phyloP scores from a whole-genome alignment of 768 basidiomycete species.

The Mycena crocata region DNA sequence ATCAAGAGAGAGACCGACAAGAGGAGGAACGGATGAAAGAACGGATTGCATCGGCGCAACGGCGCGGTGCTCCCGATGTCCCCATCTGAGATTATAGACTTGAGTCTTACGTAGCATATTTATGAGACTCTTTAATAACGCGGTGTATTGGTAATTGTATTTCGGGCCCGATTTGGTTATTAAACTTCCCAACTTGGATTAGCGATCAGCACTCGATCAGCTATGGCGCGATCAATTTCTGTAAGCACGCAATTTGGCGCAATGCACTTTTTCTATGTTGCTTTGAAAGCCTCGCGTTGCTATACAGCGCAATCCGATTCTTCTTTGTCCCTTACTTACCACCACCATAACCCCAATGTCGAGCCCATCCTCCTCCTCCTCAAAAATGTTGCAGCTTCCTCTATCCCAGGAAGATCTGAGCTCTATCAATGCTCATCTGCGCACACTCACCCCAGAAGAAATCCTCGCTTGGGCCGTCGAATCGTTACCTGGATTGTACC shows the following conservation, averaged over 20 bases:
- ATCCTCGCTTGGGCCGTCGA: conserved; percentile 89
- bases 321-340: not conserved
- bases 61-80: conserved; percentile 25
- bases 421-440: conserved; percentile 80
- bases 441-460: conserved; percentile 78
- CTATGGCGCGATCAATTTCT: no score
- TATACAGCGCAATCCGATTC: conserved; percentile 1
- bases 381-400: conserved; percentile 62
- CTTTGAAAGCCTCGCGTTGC: conserved; percentile 5
- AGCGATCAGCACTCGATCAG: no score
- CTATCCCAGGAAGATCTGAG: conserved; percentile 68
- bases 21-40: conserved; percentile 33
- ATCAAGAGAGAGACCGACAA: conserved; percentile 45
- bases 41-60: conserved; percentile 20
- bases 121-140: not conserved
- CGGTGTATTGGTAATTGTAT: not conserved
- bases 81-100: conserved; percentile 4
- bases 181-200: not conserved
- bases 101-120: not conserved
- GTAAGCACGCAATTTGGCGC: no score
- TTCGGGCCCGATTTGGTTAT: not conserved
- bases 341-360: conserved; percentile 23
- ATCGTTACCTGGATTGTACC: conserved; percentile 83
- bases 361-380: conserved; percentile 47
- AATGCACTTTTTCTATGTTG: no score